Evolutionary conservation across 2,329 filamentous ascomycete genomes (phyloP).

Genomic region (Xylaria polymorpha): DNA sequence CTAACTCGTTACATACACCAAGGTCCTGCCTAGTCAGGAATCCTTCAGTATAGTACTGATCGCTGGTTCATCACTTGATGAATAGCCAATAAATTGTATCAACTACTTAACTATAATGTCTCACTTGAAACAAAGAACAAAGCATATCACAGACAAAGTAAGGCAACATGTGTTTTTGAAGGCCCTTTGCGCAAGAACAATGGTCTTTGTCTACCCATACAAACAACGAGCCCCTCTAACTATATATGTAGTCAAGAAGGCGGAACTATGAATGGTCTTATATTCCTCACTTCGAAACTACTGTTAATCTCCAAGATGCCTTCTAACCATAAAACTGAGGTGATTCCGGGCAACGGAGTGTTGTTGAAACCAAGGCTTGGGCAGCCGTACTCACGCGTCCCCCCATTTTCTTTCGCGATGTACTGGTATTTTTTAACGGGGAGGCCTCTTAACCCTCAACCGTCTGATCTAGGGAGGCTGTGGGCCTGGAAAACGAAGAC

Average conservation of each 20-base stretch:
- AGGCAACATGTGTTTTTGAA: not conserved
- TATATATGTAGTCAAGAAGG: not conserved
- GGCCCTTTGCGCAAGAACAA: not conserved
- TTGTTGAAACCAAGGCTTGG: not conserved
- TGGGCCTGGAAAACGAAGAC: not conserved
- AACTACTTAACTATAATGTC: no score
- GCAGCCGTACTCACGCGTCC: not conserved
- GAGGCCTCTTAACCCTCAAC: not conserved
- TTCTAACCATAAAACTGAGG: not conserved
- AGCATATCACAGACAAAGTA: not conserved
- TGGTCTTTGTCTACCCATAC: not conserved
- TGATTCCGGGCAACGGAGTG: not conserved
- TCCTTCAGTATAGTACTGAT: no score
- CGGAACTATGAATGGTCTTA: not conserved
- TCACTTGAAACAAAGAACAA: not conserved
- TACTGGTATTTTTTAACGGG: not conserved
- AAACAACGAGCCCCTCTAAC: not conserved
- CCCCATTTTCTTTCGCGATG: not conserved
- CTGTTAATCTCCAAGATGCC: not conserved
- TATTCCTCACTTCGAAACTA: not conserved
- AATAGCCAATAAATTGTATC: no score
- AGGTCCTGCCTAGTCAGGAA: no score
- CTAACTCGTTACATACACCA: no score
- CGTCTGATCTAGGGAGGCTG: not conserved
- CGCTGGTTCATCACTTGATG: no score